Conservation (phyloP, 2,329 filamentous ascomycete species). For the Cercospora sp. region DNA sequence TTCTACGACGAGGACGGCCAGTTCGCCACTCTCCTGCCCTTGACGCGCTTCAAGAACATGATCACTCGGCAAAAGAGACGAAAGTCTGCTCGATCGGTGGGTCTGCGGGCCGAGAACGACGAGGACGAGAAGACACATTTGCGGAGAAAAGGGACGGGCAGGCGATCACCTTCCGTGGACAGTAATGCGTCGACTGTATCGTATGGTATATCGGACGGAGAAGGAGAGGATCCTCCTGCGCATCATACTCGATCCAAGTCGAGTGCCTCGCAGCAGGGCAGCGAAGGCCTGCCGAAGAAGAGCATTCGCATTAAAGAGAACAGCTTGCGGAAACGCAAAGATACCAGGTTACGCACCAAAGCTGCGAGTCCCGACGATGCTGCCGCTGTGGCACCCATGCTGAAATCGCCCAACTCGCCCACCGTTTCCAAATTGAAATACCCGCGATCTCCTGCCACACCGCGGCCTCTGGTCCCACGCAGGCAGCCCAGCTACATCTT, state of each 20-base stretch:
- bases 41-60: slow-evolving; percentile 60
- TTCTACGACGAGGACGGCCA: slow-evolving; percentile 78
- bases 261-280: slow-evolving; percentile 19
- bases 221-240: slow-evolving; percentile 51
- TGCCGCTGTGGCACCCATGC: slow-evolving; percentile 63
- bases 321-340: slow-evolving; percentile 69
- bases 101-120: slow-evolving; percentile 35
- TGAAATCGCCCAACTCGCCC: slow-evolving; percentile 90
- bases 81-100: slow-evolving; percentile 34
- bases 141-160: slow-evolving; percentile 37
- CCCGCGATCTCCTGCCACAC: slow-evolving; percentile 83
- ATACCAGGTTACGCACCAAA: slow-evolving; percentile 55
- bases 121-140: slow-evolving; percentile 37
- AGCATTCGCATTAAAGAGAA: slow-evolving; percentile 93
- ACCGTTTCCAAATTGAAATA: slow-evolving; percentile 69
- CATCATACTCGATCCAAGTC: slow-evolving; percentile 67
- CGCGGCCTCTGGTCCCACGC: slow-evolving; percentile 83
- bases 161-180: slow-evolving; percentile 45
- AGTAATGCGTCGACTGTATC: slow-evolving; percentile 53
- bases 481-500: slow-evolving; percentile 86
- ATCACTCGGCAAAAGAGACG: slow-evolving; percentile 48
- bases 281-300: slow-evolving; percentile 44
- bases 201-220: slow-evolving; percentile 65
- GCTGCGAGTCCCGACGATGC: slow-evolving; percentile 40
- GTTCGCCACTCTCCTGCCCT: slow-evolving; percentile 75